A percentile compares a stretch with the other conserved stretches of the same genome.
phyloP scores from a whole-genome alignment of 2,329 filamentous ascomycete genomes.

The Venturiaceae sp. region DNA sequence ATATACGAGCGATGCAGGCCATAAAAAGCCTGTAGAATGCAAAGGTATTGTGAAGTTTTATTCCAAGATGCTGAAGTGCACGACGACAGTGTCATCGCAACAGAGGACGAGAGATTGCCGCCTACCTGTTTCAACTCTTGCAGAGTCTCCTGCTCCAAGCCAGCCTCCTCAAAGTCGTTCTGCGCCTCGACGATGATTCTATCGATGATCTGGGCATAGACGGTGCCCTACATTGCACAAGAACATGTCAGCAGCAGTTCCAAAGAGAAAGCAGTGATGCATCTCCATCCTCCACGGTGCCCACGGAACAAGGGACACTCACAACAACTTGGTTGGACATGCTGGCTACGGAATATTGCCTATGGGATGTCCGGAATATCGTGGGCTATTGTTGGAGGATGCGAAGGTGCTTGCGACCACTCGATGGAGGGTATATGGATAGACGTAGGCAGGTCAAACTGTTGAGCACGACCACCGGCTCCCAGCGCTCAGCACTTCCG shows the following conservation, averaged over 20 bases:
- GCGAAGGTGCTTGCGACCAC: not conserved
- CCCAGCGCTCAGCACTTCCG: not conserved
- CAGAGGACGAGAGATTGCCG: constrained; percentile 12
- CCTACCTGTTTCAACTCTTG: constrained; percentile 82
- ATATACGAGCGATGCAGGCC: not conserved
- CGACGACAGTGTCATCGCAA: not conserved
- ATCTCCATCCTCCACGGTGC: not conserved
- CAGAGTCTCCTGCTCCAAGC: constrained; percentile 78
- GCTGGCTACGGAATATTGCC: not conserved
- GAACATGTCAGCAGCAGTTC: not conserved
- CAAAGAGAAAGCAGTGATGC: not conserved
- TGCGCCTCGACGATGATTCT: constrained; percentile 55
- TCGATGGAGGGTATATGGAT: too few relatives aligned
- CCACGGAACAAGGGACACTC: not conserved
- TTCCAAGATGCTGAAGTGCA: not conserved
- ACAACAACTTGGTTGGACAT: constrained; percentile 9
- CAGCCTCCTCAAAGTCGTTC: constrained; percentile 94
- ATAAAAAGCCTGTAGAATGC: too few relatives aligned
- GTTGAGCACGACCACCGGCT: not conserved
- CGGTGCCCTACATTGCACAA: constrained; percentile 49
- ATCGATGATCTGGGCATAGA: constrained; percentile 88
- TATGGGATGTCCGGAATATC: not conserved
- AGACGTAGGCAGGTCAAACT: not conserved
- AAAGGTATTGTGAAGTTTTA: not conserved
- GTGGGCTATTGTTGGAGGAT: not conserved